Evolutionary conservation across 768 basidiomycete species (phyloP), one percentile per base, ranked within the genome.

Genomic region (Leccinum pellstonianum): DNA sequence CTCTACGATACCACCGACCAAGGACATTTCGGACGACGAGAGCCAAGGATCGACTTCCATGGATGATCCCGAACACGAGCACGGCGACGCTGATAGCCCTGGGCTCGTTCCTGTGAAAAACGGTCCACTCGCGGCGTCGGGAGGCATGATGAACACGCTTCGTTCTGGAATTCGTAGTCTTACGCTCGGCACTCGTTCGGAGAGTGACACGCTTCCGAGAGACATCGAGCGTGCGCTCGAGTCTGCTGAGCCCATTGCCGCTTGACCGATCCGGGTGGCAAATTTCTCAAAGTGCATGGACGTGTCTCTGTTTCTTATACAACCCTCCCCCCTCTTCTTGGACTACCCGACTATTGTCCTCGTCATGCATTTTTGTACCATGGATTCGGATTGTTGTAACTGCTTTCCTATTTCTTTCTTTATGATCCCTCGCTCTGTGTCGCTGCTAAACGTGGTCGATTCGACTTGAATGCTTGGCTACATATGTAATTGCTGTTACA

Each of bases 1-100:
- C 54, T 91, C 92, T 4, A 89, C 90, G 1, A 77, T 78, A 5
- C 81, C 86, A 4, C 86, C 87, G 17, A 69, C 75, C 11, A 79
- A 79, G 63, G 76, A 77, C 37, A 66, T 73, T 19, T 73, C 69
- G 10, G 72, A 75, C 41, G 73, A 75, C 7, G 73, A 69, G 33
- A 49, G 70, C 21, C 72, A 58, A 49, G 48, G 54, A 1, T 69
- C 72, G 49, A 38, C 63, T 9, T 74, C 73, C 7, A 59, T 63
- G 19, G 72, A 74, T 10, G 73, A 72, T 1, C 60, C 57, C 9
- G 71, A 73, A 6, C 57, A 63, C 14, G 72, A 69, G 35, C 60
- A 56, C 3, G 73, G 64, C 27, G 46, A 61, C 3, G 11, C 21
- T 29, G 48, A 33, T 27, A 14, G 37, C 23, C 33, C 56, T 27